Conservation (phyloP, 2,329 filamentous ascomycete species). For the Sordariomycetes sp. region DNA sequence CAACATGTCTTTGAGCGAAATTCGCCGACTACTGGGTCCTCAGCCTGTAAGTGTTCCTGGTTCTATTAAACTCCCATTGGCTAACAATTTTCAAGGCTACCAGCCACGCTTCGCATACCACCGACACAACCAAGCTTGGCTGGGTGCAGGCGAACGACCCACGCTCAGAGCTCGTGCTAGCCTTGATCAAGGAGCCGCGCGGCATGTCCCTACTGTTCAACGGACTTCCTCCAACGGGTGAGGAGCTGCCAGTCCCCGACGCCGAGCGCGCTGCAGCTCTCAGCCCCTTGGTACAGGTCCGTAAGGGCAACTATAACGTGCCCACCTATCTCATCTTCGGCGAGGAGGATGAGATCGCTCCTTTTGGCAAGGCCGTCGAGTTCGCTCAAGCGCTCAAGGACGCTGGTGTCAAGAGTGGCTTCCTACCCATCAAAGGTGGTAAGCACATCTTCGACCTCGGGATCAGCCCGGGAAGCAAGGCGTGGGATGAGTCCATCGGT, state of each 20-base stretch:
- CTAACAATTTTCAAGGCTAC: too few species aligned
- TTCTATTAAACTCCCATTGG: too few species aligned
- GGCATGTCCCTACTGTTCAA: slow-evolving; percentile 1
- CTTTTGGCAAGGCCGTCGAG: not conserved
- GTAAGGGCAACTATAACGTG: not conserved
- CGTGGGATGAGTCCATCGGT: not conserved
- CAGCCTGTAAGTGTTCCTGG: too few species aligned
- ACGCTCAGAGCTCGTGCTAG: not conserved
- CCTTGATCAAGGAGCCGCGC: not conserved
- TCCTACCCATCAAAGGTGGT: not conserved
- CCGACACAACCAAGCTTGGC: not conserved
- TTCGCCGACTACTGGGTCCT: not conserved
- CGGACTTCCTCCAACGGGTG: not conserved
- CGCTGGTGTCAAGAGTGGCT: not conserved
- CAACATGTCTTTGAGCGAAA: not conserved
- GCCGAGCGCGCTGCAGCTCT: not conserved
- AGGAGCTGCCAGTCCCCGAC: not conserved
- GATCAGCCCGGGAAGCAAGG: not conserved
- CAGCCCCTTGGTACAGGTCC: not conserved
- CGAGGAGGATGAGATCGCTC: not conserved
- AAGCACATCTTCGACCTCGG: not conserved
- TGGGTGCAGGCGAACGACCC: not conserved
- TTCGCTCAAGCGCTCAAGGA: not conserved
- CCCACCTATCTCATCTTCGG: not conserved
- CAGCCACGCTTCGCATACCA: not conserved